Base-by-base conservation (phyloP, 768 basidiomycete species). In the Botryobasidium botryosum region DNA sequence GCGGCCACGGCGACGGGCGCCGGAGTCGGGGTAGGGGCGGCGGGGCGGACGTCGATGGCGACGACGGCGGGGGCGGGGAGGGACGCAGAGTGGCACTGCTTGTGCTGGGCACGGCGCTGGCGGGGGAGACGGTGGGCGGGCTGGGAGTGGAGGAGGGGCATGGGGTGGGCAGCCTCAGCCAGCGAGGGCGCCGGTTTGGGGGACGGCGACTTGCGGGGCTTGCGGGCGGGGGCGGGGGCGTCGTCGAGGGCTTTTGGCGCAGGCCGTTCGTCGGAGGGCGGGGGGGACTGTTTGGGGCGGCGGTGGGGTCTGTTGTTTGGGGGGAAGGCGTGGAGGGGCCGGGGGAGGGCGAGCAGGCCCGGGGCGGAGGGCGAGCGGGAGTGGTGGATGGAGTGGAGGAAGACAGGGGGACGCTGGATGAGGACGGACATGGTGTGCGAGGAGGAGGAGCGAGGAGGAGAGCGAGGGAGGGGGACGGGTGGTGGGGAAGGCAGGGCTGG, bases 391-490 rank as follows among this genome's bases (percentile, higher is more conserved):
- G 24, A n/a, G 28, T 32, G 45, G 17, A 39, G 15, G 12, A 13
- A 18, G 23, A 21, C 15, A 12, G 44, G 45, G 15, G 20, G 47
- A 23, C 47, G 43, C 8, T 25, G 20, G 21, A 48, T 40, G 10
- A 44, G 26, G 35, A 48, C 43, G 15, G 47, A 43, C 44, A 47
- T 48, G 29, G 45, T 47, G 23, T 20, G 21, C 2, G 35, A 17
- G 35, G 44, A 44, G 44, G 20, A 37, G 47, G 29, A 28, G n/a
- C 6, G 21, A 18, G 43, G 20, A 18, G 31, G 25, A 8, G 6
- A 29, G 36, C 20, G 25, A 44, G 18, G 23, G 21, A 28, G 15
- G 17, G 20, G 21, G n/a, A 43, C 31, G 35, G 47, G 31, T 25
- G 44, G 45, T 12, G 46, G 46, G 41, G 41, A 33, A 24, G 21